phyloP scores from a whole-genome alignment of 1,139 yeast genomes.

The Geotrichum citri-aurantii region DNA sequence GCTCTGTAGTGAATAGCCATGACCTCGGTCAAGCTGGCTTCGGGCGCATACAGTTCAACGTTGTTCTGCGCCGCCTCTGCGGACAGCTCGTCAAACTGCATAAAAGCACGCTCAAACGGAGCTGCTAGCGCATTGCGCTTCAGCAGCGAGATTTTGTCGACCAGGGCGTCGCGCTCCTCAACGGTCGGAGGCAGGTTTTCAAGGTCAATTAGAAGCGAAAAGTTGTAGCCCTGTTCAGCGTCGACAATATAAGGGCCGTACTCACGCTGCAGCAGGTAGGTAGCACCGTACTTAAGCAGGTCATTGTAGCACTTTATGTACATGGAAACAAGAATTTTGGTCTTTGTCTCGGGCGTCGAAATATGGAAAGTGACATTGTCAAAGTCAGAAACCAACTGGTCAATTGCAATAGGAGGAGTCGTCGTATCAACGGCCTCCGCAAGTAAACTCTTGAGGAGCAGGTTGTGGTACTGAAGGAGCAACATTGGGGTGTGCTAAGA shows the following conservation, averaged over 20 bases:
- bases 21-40: slow-evolving; percentile 53
- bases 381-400: slow-evolving; percentile 87
- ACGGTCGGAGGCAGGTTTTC: slow-evolving; percentile 38
- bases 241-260: slow-evolving; percentile 41
- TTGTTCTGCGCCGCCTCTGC: slow-evolving; percentile 47
- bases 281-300: slow-evolving; percentile 57
- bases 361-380: slow-evolving; percentile 93
- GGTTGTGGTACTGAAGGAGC: slow-evolving; percentile 41
- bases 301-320: slow-evolving; percentile 75
- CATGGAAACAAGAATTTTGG: slow-evolving; percentile 60
- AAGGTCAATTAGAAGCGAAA: slow-evolving; percentile 66
- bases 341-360: slow-evolving; percentile 70
- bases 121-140: slow-evolving; percentile 89
- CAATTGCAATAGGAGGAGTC: slow-evolving; percentile 54
- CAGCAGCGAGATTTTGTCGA: slow-evolving; percentile 62
- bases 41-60: slow-evolving; percentile 46
- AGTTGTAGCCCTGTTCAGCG: slow-evolving; percentile 76
- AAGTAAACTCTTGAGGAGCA: slow-evolving; percentile 39
- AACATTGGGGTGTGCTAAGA: slow-evolving; percentile 30
- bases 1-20: slow-evolving; percentile 84
- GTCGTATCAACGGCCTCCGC: slow-evolving; percentile 40
- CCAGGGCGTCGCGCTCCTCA: slow-evolving; percentile 47
- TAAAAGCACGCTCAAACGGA: slow-evolving; percentile 83
- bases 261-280: slow-evolving; percentile 39
- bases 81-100: slow-evolving; percentile 62